Conservation (phyloP, 257 asterid genomes). For the Cruciata laevipes region DNA sequence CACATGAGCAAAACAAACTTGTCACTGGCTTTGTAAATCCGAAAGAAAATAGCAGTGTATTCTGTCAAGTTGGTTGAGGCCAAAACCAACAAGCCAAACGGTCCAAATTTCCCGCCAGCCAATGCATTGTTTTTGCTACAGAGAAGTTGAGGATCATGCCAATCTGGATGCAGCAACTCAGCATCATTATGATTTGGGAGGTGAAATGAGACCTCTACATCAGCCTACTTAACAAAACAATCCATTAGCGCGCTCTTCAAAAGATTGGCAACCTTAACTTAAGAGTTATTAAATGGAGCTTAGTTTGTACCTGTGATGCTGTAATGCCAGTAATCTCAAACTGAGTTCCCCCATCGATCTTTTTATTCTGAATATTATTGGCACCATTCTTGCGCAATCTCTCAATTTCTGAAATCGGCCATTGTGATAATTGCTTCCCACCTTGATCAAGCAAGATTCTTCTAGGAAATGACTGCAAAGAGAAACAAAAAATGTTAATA, state of each 20-base stretch:
- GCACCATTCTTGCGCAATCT: slow-evolving; percentile 31
- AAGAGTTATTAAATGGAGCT: neutral
- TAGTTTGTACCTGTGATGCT: slow-evolving; percentile 46
- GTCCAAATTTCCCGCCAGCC: slow-evolving; percentile 24
- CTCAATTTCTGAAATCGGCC: slow-evolving; percentile 65
- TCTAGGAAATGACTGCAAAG: slow-evolving; percentile 58
- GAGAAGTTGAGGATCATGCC: slow-evolving; percentile 22
- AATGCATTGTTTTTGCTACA: slow-evolving; percentile 23
- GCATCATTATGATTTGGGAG: slow-evolving; percentile 18
- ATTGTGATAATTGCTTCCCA: slow-evolving; percentile 60
- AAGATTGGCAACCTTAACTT: neutral
- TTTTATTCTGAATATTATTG: slow-evolving; percentile 22
- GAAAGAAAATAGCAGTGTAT: slow-evolving; percentile 25
- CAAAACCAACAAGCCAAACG: slow-evolving; percentile 29
- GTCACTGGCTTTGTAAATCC: slow-evolving; percentile 14
- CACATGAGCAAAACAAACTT: slow-evolving; percentile 30
- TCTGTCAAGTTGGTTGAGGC: slow-evolving; percentile 31
- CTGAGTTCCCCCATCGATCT: slow-evolving; percentile 29
- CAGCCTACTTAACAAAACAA: slow-evolving; percentile 16
- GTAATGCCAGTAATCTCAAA: slow-evolving; percentile 53
- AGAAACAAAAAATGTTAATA: neutral
- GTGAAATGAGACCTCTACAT: slow-evolving; percentile 26
- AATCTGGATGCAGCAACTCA: slow-evolving; percentile 12
- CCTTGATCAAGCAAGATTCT: slow-evolving; percentile 46
- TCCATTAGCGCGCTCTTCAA: neutral